Percentiles rank a stretch among this genome's conserved stretches.
Conservation (phyloP, 2,329 filamentous ascomycete genomes). For the Claviceps spartinae region DNA sequence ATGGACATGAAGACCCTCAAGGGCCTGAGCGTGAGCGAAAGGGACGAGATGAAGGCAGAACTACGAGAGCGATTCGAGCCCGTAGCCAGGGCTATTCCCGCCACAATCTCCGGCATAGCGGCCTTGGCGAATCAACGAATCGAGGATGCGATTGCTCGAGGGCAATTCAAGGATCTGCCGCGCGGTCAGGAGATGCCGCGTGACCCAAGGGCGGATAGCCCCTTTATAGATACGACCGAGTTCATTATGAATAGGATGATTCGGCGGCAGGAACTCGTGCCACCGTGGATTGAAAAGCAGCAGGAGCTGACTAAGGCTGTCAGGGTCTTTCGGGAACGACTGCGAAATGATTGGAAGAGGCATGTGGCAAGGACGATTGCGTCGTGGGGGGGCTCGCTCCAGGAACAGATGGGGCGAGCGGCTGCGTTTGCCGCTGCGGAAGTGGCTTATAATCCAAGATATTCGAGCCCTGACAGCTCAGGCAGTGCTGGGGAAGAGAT, state of each 20-base stretch:
- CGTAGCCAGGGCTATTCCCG: conserved; percentile 57
- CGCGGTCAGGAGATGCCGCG: conserved; percentile 67
- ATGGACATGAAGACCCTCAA: conserved; percentile 33
- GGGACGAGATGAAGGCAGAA: conserved; percentile 55
- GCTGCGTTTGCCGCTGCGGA: conserved; percentile 67
- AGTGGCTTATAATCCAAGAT: too few species aligned
- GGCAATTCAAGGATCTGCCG: conserved; percentile 74
- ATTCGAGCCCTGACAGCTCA: too few species aligned
- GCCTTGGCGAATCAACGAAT: conserved; percentile 83
- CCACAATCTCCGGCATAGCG: conserved; percentile 62
- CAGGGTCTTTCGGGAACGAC: conserved; percentile 54
- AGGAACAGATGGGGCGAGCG: conserved; percentile 59
- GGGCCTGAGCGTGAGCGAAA: conserved; percentile 55
- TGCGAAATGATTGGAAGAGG: conserved; percentile 72
- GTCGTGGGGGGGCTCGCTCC: conserved; percentile 59
- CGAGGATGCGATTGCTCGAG: conserved; percentile 82
- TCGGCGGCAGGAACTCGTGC: conserved; percentile 85
- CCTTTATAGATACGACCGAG: conserved; percentile 91
- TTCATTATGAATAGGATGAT: conserved; percentile 99
- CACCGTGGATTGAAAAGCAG: conserved; percentile 98
- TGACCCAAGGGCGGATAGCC: conserved; percentile 71
- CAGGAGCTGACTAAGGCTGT: conserved; percentile 67
- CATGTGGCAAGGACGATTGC: conserved; percentile 71
- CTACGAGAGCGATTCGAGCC: conserved; percentile 72
- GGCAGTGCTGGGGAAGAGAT: too few species aligned